A percentile compares a stretch with the other conserved stretches of the same genome.
Evolutionary conservation across 257 asterid species (phyloP).

Genomic region (Rhazya stricta): DNA sequence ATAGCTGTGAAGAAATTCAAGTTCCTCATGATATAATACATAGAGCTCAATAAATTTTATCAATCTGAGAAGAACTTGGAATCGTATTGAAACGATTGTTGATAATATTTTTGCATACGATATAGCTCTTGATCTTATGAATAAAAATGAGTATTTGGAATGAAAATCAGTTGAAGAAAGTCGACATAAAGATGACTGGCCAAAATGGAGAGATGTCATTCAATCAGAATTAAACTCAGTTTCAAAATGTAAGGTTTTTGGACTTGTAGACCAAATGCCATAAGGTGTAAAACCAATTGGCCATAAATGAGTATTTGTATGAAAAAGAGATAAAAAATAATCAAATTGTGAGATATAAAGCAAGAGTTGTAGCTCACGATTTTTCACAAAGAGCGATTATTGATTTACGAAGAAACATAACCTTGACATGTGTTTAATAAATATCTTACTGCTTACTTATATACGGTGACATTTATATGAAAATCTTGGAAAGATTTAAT

Average conservation of each 20-base stretch:
- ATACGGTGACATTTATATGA: background rate
- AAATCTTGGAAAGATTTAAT: background rate
- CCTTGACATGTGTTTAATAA: background rate
- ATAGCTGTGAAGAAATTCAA: background rate
- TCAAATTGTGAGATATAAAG: no score
- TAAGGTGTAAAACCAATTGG: background rate
- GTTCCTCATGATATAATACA: background rate
- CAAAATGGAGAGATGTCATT: background rate
- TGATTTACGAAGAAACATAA: no score
- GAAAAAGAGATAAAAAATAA: no score
- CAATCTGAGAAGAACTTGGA: no score
- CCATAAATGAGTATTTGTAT: no score
- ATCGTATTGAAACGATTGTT: background rate
- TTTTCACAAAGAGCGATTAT: no score
- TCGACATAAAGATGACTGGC: background rate
- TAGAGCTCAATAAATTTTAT: background rate
- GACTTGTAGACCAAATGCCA: background rate
- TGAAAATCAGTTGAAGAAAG: background rate
- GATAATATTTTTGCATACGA: background rate
- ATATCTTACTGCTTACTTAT: background rate
- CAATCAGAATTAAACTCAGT: background rate
- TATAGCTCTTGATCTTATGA: background rate
- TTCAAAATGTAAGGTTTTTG: background rate
- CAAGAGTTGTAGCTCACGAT: no score
- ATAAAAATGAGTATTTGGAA: background rate